Evolutionary conservation across 2,329 filamentous ascomycete species (phyloP).

Genomic region (Colletotrichum sp.): DNA sequence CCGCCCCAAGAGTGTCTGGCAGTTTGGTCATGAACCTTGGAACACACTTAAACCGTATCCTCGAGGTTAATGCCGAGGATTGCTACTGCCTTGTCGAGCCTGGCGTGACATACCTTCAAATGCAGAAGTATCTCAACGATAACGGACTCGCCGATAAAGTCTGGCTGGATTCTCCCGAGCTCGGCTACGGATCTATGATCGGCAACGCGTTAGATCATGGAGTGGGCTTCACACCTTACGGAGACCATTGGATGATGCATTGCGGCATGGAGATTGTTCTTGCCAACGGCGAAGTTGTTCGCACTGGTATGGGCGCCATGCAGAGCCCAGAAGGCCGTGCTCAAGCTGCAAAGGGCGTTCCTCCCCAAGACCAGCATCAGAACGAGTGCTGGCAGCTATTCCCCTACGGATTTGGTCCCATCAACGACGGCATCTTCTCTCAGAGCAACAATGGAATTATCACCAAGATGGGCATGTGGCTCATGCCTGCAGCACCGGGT

Average conservation of each 20-base stretch:
- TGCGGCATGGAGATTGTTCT: slow-evolving; percentile 50
- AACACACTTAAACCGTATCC: slow-evolving; percentile 55
- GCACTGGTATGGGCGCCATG: slow-evolving; percentile 54
- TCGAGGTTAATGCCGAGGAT: slow-evolving; percentile 54
- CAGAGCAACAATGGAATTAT: slow-evolving; percentile 59
- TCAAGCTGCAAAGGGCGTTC: slow-evolving; percentile 39
- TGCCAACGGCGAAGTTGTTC: slow-evolving; percentile 47
- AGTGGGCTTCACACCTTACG: slow-evolving; percentile 50
- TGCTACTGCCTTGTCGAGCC: slow-evolving; percentile 59
- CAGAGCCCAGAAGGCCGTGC: slow-evolving; percentile 32
- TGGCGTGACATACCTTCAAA: slow-evolving; percentile 56
- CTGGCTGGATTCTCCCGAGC: slow-evolving; percentile 47
- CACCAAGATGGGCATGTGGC: slow-evolving; percentile 57
- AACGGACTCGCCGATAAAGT: slow-evolving; percentile 41
- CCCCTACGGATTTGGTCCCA: slow-evolving; percentile 43
- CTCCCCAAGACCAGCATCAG: slow-evolving; percentile 30
- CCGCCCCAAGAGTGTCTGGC: slow-evolving; percentile 56
- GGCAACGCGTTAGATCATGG: slow-evolving; percentile 52
- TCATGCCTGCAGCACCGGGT: slow-evolving; percentile 38
- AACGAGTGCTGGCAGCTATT: slow-evolving; percentile 38
- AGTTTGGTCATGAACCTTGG: slow-evolving; percentile 58
- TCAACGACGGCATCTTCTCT: slow-evolving; percentile 51
- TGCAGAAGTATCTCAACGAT: slow-evolving; percentile 54
- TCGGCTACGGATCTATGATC: slow-evolving; percentile 47
- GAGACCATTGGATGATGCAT: slow-evolving; percentile 41